These are phyloP conservation scores for Melaleuca alternifolia DNA, from an alignment of 345 rosid species.

Conservation along the genomic window DNA sequence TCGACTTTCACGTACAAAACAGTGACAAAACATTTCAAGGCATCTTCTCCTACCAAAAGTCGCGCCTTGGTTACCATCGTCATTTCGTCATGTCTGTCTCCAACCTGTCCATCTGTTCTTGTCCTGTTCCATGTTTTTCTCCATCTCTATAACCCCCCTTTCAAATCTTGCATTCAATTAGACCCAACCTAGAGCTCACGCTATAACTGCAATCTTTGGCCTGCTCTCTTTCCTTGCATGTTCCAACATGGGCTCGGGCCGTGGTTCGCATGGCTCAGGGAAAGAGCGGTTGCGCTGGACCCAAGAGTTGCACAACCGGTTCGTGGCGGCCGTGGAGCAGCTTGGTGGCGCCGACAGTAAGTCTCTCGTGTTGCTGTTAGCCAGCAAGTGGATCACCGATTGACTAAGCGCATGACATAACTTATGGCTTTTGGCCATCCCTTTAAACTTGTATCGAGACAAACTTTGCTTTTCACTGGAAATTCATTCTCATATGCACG, in stretches of 20 bases:
- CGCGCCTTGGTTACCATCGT: neutral
- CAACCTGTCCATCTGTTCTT: neutral
- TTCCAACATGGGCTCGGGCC: neutral
- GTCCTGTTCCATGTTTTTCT: neutral
- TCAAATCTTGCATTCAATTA: neutral
- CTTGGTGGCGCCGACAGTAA: constrained; percentile 14
- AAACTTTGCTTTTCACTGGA: neutral
- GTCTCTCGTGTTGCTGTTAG: neutral
- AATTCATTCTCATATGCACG: neutral
- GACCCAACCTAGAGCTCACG: neutral
- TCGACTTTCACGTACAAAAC: neutral
- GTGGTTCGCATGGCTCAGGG: neutral
- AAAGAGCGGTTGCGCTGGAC: constrained; percentile 13
- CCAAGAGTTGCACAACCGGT: constrained; percentile 9
- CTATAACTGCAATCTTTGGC: neutral
- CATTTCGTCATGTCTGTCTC: neutral
- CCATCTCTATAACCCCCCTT: neutral
- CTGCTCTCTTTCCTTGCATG: neutral
- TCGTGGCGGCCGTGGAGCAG: constrained; percentile 3
- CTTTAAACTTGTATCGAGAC: neutral
- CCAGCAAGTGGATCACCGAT: neutral
- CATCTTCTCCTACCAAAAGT: neutral
- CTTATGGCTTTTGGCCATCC: neutral
- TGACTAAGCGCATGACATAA: neutral
- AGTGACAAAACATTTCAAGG: neutral